A percentile compares a stretch with the other conserved stretches of the same genome.
Conservation (phyloP, 1,284 basidiomycete species). For the Heterobasidion occidentale region DNA sequence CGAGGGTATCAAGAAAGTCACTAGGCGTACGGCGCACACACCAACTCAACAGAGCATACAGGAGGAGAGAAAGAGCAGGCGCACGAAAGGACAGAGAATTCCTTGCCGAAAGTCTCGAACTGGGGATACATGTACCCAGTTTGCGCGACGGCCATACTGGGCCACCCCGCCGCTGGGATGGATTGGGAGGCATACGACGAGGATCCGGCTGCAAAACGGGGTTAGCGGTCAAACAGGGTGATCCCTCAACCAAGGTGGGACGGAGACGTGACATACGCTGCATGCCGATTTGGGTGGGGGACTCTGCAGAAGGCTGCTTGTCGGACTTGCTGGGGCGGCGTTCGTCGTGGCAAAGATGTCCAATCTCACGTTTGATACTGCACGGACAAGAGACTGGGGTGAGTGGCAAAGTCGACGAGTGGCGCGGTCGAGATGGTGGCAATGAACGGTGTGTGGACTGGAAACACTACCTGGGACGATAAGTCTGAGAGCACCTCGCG, state of each 20-base stretch:
- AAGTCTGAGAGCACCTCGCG: too few species aligned
- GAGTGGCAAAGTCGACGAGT: not conserved
- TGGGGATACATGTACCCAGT: conserved; percentile 49
- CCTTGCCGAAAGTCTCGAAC: conserved; percentile 66
- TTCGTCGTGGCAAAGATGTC: conserved; percentile 86
- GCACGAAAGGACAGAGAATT: conserved; percentile 75
- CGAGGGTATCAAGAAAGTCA: conserved; percentile 77
- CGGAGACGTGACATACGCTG: conserved; percentile 16
- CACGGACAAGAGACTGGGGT: not conserved
- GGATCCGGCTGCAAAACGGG: conserved; percentile 20
- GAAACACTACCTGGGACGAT: not conserved
- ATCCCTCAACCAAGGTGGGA: too few species aligned
- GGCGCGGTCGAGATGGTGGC: not conserved
- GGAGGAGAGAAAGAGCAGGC: conserved; percentile 18
- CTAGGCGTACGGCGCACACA: conserved; percentile 26
- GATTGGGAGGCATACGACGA: conserved; percentile 23
- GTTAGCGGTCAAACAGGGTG: conserved; percentile 1
- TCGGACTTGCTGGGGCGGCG: conserved; percentile 46
- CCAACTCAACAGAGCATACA: not conserved
- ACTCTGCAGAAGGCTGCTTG: conserved; percentile 23
- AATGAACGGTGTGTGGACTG: not conserved
- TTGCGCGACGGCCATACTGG: conserved; percentile 35
- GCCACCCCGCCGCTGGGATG: conserved; percentile 34
- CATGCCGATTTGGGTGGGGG: conserved; percentile 22
- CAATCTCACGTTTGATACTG: conserved; percentile 89